phyloP scores from a whole-genome alignment of 495 filamentous ascomycete species.

The Aspergillus diversus region DNA sequence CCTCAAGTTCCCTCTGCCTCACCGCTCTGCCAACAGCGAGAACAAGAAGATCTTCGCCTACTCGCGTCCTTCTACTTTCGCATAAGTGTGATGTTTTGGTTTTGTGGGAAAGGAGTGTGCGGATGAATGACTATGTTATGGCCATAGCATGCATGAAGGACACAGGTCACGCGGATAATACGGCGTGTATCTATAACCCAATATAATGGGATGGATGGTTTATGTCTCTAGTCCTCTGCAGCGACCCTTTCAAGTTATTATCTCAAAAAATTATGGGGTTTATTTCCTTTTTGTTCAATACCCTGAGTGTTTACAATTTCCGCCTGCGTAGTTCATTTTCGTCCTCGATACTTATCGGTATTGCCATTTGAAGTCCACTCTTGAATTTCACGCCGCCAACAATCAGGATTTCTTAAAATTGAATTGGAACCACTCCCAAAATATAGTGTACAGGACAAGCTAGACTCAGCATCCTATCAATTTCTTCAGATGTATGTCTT shows the following conservation, averaged over 20 bases:
- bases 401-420: no score
- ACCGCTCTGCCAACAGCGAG: conserved; percentile 79
- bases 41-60: conserved; percentile 89
- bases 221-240: conserved; percentile 51
- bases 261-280: conserved; percentile 48
- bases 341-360: neutral
- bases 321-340: conserved; percentile 3
- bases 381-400: no score
- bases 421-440: no score
- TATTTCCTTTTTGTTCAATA: conserved; percentile 30
- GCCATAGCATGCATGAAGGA: conserved; percentile 54
- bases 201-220: conserved; percentile 43
- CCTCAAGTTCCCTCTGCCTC: conserved; percentile 97
- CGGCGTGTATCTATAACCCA: conserved; percentile 45
- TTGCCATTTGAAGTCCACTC: no score
- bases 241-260: conserved; percentile 49
- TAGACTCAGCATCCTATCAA: no score
- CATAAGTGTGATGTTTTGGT: conserved; percentile 52
- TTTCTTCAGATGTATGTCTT: no score
- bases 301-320: conserved; percentile 4
- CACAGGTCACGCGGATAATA: conserved; percentile 42
- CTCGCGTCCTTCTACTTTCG: conserved; percentile 90
- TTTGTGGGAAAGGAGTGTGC: conserved; percentile 46
- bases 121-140: conserved; percentile 54
- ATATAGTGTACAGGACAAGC: no score